These are phyloP conservation scores for Xylaria castorea DNA, from an alignment of 495 filamentous ascomycete genomes.

Conservation along the genomic window DNA sequence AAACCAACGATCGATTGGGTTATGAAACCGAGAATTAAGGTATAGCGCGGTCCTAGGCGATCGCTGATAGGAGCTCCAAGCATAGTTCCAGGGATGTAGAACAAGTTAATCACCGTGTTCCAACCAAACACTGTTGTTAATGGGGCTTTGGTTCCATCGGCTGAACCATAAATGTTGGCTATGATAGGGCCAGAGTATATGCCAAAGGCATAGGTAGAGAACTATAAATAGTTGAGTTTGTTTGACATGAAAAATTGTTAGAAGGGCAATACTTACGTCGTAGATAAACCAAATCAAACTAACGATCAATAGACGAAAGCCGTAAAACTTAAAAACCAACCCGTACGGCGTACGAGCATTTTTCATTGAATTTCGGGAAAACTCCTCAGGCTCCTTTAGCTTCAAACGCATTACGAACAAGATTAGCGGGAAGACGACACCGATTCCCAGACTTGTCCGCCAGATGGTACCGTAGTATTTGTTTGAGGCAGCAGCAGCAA, in stretches of 20 bases:
- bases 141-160: conserved; percentile 45
- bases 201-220: conserved; percentile 78
- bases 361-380: conserved; percentile 61
- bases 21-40: conserved; percentile 69
- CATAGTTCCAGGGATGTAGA: conserved; percentile 84
- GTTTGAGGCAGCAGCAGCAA: conserved; percentile 73
- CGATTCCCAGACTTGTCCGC: conserved; percentile 78
- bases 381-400: conserved; percentile 84
- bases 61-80: conserved; percentile 78
- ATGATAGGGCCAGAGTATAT: conserved; percentile 80
- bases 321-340: conserved; percentile 64
- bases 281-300: conserved; percentile 92
- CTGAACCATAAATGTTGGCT: conserved; percentile 63
- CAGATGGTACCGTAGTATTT: conserved; percentile 75
- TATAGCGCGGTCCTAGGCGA: conserved; percentile 74
- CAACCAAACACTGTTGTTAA: conserved; percentile 83
- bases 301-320: conserved; percentile 68
- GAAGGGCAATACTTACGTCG: conserved; percentile 55
- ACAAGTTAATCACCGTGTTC: conserved; percentile 83
- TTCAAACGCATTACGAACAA: conserved; percentile 77
- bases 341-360: conserved; percentile 62
- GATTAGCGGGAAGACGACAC: conserved; percentile 77
- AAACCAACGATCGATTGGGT: conserved; percentile 81
- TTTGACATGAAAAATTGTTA: neutral
- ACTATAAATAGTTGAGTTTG: conserved; percentile 46